Evolutionary conservation across 768 basidiomycete species (phyloP).

Genomic region (Dentipellis sp.): DNA sequence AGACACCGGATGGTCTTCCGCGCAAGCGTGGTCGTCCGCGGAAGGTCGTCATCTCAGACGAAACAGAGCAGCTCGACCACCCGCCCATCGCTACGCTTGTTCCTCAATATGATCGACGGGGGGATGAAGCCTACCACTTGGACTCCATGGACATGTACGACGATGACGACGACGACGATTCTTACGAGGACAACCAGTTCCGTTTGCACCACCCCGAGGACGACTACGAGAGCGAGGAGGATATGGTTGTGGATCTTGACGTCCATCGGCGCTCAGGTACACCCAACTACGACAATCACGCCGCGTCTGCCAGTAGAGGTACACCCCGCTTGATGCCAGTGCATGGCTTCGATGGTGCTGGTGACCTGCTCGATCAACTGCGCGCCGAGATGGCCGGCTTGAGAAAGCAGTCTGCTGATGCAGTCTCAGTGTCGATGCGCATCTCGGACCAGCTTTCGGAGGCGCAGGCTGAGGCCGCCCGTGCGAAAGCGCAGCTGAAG

Average conservation of each 20-base stretch:
- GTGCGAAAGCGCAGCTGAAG: slow-evolving; percentile 44
- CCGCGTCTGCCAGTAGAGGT: background rate
- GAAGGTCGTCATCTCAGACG: slow-evolving; percentile 5
- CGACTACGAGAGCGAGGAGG: slow-evolving; percentile 63
- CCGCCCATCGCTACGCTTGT: slow-evolving; percentile 6
- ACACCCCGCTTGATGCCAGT: background rate
- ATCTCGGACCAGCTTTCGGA: slow-evolving; percentile 65
- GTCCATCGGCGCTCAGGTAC: slow-evolving; percentile 7
- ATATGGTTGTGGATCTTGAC: slow-evolving; percentile 28
- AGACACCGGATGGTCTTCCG: slow-evolving; percentile 6
- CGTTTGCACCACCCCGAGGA: slow-evolving; percentile 25
- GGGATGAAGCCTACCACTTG: slow-evolving; percentile 1
- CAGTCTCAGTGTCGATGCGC: slow-evolving; percentile 51
- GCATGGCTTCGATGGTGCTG: background rate
- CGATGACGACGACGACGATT: slow-evolving; percentile 28
- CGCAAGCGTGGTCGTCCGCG: slow-evolving; percentile 17
- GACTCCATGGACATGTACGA: slow-evolving; percentile 13
- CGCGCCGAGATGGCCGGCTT: slow-evolving; percentile 56
- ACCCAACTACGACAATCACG: slow-evolving; percentile 24
- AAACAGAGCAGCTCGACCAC: background rate
- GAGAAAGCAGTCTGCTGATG: slow-evolving; percentile 60
- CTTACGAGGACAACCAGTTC: slow-evolving; percentile 22
- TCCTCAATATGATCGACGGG: slow-evolving; percentile 1
- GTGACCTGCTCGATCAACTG: slow-evolving; percentile 46
- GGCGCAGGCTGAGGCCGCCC: slow-evolving; percentile 50